Percentiles rank a stretch among this genome's conserved stretches.
These are phyloP conservation scores for Chiua virens DNA, from an alignment of 768 basidiomycete species.

Conservation along the genomic window DNA sequence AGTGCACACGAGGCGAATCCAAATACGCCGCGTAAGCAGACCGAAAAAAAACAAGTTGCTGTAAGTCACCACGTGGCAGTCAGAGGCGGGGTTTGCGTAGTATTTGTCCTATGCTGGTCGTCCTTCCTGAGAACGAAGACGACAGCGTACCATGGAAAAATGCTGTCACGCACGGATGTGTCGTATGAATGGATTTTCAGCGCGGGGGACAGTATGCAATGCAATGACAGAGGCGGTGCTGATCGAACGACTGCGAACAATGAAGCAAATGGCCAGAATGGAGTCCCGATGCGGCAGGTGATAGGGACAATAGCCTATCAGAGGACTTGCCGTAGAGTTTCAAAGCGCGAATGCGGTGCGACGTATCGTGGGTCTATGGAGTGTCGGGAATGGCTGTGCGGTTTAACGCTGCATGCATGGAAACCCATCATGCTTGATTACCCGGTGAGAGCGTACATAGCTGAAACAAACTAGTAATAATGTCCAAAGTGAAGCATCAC, in stretches of 20 bases:
- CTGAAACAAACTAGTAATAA: background rate
- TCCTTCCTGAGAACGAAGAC: background rate
- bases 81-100: constrained; percentile 1
- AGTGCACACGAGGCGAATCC: background rate
- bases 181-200: no score
- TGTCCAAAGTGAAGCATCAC: background rate
- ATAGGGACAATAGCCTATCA: no score
- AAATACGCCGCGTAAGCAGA: background rate
- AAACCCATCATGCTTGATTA: background rate
- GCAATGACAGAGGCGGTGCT: background rate
- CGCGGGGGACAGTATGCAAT: no score
- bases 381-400: background rate
- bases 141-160: background rate
- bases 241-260: background rate
- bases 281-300: no score
- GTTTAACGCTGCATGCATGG: no score
- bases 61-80: constrained; percentile 7
- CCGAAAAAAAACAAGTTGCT: constrained; percentile 15
- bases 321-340: no score
- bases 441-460: background rate
- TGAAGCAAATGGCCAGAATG: no score
- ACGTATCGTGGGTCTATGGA: no score
- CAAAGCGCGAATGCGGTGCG: no score
- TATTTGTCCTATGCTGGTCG: background rate
- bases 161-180: no score